Conservation (phyloP, 1,284 basidiomycete species). For the Neonothopanus nambi region DNA sequence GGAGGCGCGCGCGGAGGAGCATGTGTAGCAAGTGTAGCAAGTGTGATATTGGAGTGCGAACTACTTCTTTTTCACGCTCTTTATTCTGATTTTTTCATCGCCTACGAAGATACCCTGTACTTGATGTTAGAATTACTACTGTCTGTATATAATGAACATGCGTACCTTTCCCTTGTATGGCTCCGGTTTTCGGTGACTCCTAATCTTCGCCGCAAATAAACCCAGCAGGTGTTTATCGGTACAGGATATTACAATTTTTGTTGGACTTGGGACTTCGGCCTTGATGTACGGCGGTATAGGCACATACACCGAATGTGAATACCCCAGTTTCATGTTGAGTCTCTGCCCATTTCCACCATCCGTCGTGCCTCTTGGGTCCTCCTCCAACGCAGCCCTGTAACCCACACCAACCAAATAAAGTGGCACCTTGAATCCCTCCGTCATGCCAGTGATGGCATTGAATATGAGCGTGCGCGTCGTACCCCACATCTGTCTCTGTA, state of each 20-base stretch:
- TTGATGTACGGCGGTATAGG: conserved; percentile 82
- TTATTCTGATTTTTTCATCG: conserved; percentile 21
- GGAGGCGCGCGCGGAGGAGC: too few relatives aligned
- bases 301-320: conserved; percentile 84
- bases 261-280: conserved; percentile 68
- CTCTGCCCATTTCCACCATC: conserved; percentile 62
- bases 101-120: conserved; percentile 19
- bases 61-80: conserved; percentile 22
- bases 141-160: conserved; percentile 11
- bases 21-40: background rate
- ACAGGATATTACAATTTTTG: conserved; percentile 68
- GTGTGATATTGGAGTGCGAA: background rate
- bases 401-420: conserved; percentile 94
- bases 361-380: conserved; percentile 69
- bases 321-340: conserved; percentile 89
- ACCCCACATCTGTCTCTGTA: conserved; percentile 91
- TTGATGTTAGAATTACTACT: background rate
- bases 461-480: conserved; percentile 85
- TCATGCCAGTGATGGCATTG: conserved; percentile 91
- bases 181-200: conserved; percentile 87
- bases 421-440: conserved; percentile 81
- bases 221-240: conserved; percentile 82
- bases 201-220: conserved; percentile 85
- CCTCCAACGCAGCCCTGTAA: conserved; percentile 87
- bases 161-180: conserved; percentile 96